Conservation (phyloP, 495 filamentous ascomycete genomes). For the Trichoderma gamsii region DNA sequence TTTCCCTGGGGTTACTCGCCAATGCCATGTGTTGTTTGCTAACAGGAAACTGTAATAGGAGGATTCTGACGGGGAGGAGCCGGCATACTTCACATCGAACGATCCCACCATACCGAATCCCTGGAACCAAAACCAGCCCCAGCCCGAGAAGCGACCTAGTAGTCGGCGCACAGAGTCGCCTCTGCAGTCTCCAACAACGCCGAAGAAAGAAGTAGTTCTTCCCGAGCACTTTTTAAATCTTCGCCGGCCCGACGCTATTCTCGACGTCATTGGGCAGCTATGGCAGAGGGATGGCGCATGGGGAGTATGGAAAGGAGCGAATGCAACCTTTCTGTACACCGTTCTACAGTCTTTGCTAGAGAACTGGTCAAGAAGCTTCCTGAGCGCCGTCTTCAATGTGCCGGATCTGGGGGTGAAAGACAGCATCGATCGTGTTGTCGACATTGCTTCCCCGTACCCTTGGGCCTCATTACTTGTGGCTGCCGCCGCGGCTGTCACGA, state of each 20-base stretch:
- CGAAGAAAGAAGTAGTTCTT: constrained; percentile 27
- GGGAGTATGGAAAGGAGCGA: constrained; percentile 92
- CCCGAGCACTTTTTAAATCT: constrained; percentile 60
- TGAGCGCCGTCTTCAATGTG: constrained; percentile 76
- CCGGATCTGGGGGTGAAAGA: constrained; percentile 66
- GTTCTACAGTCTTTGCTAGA: constrained; percentile 79
- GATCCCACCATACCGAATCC: constrained; percentile 56
- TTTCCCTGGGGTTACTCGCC: constrained; percentile 18
- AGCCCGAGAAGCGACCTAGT: constrained; percentile 2
- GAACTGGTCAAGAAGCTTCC: constrained; percentile 74
- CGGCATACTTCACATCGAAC: constrained; percentile 76
- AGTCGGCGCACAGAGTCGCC: constrained; percentile 29
- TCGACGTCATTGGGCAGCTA: constrained; percentile 72
- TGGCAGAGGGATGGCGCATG: constrained; percentile 86
- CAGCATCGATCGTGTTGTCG: constrained; percentile 44
- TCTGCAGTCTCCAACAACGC: constrained; percentile 24
- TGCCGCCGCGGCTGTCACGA: constrained; percentile 72
- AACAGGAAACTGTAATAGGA: constrained; percentile 32
- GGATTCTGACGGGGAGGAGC: constrained; percentile 71
- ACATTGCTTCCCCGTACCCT: constrained; percentile 65
- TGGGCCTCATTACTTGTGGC: constrained; percentile 69
- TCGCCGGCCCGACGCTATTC: constrained; percentile 63
- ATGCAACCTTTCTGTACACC: constrained; percentile 82
- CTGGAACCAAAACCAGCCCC: constrained; percentile 36
- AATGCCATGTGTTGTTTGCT: neutral